phyloP scores from a whole-genome alignment of 495 filamentous ascomycete species.

The Trichoderma asperelloides region DNA sequence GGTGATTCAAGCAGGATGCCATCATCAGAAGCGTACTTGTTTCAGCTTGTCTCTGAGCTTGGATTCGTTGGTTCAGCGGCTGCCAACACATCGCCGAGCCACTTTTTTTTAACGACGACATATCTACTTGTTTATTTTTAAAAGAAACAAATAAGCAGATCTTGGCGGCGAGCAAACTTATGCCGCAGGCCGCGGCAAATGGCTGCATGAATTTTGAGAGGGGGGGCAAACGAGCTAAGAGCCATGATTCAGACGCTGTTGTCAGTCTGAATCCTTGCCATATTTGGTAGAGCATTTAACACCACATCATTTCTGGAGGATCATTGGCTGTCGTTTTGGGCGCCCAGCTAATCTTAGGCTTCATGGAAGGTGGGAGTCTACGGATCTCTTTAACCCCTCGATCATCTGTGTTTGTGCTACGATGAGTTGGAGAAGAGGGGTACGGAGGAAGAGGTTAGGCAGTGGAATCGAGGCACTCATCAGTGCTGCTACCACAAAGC shows the following conservation, averaged over 20 bases:
- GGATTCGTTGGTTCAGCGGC: background rate
- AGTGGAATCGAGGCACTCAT: background rate
- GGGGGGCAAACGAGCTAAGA: background rate
- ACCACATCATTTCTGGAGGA: background rate
- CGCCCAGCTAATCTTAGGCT: no score
- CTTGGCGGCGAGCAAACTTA: background rate
- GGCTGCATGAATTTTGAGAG: background rate
- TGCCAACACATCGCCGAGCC: background rate
- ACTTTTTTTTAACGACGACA: background rate
- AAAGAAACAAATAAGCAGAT: background rate
- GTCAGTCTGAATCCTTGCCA: background rate
- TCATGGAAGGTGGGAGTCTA: background rate
- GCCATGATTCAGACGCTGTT: background rate
- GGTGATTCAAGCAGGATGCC: background rate
- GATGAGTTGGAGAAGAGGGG: background rate
- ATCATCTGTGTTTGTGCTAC: background rate
- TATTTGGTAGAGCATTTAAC: background rate
- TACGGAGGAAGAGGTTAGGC: background rate
- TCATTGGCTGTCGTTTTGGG: background rate
- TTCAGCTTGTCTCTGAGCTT: background rate
- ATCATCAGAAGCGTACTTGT: background rate
- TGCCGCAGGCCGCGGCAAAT: constrained; percentile 3
- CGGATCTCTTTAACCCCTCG: background rate
- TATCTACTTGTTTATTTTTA: background rate
- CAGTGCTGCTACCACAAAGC: background rate